Evolutionary conservation across 768 basidiomycete genomes (phyloP), one percentile per base, ranked within the genome.

Genomic region (Lyophyllum semitale): DNA sequence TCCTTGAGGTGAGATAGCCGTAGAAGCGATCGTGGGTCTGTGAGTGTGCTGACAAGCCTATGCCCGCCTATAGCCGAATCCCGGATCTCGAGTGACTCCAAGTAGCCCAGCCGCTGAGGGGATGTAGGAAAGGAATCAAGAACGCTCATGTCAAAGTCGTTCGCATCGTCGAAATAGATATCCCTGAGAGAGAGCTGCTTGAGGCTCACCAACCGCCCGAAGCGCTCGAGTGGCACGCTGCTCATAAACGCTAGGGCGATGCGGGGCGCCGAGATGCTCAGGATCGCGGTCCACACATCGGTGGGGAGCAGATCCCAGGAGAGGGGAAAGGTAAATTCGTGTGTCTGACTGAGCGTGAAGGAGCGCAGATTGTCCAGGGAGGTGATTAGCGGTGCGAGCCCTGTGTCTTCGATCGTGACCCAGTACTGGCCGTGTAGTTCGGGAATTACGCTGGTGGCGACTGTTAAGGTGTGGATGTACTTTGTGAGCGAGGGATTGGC

Each of bases 361-460:
- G 56, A 50, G 8, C 51, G 42, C 5, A 60, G 35, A 20, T 53
- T 54, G 29, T 60, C 48, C 17, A 60, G 37, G 26, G 53, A 54
- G 23, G 48, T 48, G 3, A 60, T 37, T 12, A 60, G 33, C 37
- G 51, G 56, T n/a, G 56, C 56, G 3, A 60, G 26, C n/a, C n/a
- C n/a, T 20, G 59, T 60, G 32, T 60, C 51, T 40, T 60, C 59
- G 52, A 60, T 48, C 7, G 48, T 58, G 27, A 60, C 51, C 59
- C 59, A 60, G 20, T 53, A 35, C 15, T 56, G 55, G 7, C 27
- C 26, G 18, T 56, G 55, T 32, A 57, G 51, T 22, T 60, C 55
- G 11, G 25, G 27, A n/a, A 38, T 18, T 3, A 50, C 32, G 11
- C 18, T 27, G 7, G 51, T 30, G 8, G 43, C 20, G 13, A 60